phyloP scores from a whole-genome alignment of 176 grass and related monocot species.

The Musa troglodytarum region DNA sequence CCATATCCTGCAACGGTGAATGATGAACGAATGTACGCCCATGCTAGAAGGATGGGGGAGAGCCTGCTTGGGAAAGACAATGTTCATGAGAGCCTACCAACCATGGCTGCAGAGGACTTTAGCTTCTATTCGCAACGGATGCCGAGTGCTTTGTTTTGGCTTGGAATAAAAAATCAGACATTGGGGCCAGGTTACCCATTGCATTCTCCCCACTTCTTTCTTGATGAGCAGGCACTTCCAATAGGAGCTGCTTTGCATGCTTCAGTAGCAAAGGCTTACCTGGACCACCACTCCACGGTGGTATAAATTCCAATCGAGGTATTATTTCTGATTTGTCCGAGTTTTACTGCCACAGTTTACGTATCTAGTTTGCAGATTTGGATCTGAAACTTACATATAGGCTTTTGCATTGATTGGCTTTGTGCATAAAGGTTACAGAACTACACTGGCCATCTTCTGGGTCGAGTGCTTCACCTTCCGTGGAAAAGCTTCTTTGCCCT shows the following conservation, averaged over 20 bases:
- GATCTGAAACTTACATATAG: no score
- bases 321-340: no score
- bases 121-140: constrained; percentile 53
- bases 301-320: no score
- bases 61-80: constrained; percentile 44
- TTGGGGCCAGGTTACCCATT: neutral
- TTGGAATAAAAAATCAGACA: constrained; percentile 25
- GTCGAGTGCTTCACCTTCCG: neutral
- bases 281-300: constrained; percentile 17
- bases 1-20: constrained; percentile 63
- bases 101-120: constrained; percentile 58
- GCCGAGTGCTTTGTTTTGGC: constrained; percentile 32
- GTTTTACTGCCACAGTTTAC: neutral
- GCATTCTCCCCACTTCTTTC: constrained; percentile 49
- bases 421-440: neutral
- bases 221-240: constrained; percentile 48
- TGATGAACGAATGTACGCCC: constrained; percentile 34
- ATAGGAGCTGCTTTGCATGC: constrained; percentile 57
- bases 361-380: no score
- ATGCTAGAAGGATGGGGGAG: constrained; percentile 38
- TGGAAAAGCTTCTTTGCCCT: no score
- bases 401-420: no score
- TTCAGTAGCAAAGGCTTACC: constrained; percentile 49
- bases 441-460: neutral
- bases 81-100: constrained; percentile 1